Evolutionary conservation across 179 eudicot species (phyloP), one percentile per base, ranked within the genome.

Genomic region (Corrigiola litoralis): DNA sequence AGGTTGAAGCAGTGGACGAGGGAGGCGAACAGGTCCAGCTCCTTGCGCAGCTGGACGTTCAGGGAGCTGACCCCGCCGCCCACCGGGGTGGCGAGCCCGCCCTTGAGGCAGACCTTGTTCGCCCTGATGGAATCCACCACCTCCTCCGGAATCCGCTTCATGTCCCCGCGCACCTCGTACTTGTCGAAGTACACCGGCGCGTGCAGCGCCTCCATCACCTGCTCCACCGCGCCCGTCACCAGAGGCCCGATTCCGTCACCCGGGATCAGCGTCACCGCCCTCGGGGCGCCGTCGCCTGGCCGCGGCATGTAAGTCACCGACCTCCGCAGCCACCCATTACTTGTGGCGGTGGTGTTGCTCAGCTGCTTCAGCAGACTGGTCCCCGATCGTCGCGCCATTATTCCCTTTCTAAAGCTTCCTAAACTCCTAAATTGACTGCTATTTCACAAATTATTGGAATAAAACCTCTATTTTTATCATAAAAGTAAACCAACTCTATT

Each of bases 271-370:
- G 97, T 90, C 7, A 90, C 97, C 16, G 71, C 37, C 4, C 95
- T 65, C 0, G 92, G 85, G 1, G 79, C 45, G 2, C 88, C 95
- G 70, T 87, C 97, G 3, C 95, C 92, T 29, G 97, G 95, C 1
- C 97, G 89, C 12, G 97, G 95, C 97, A 90, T 90, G 89, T 88
- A 87, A 31, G 97, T 87, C 0, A 90, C 80, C 29, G 85, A 78
- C 68, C 95, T n/a, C n/a, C n/a, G n/a, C n/a, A n/a, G n/a, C n/a
- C n/a, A n/a, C n/a, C n/a, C n/a, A n/a, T n/a, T n/a, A n/a, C n/a
- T n/a, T n/a, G n/a, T n/a, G n/a, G n/a, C n/a, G n/a, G n/a, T n/a
- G n/a, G n/a, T n/a, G n/a, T n/a, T n/a, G n/a, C n/a, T n/a, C n/a
- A n/a, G n/a, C n/a, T n/a, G n/a, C n/a, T n/a, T n/a, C n/a, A n/a